Evolutionary conservation across 257 asterid species (phyloP).

Genomic region (Ajuga chamaepitys): DNA sequence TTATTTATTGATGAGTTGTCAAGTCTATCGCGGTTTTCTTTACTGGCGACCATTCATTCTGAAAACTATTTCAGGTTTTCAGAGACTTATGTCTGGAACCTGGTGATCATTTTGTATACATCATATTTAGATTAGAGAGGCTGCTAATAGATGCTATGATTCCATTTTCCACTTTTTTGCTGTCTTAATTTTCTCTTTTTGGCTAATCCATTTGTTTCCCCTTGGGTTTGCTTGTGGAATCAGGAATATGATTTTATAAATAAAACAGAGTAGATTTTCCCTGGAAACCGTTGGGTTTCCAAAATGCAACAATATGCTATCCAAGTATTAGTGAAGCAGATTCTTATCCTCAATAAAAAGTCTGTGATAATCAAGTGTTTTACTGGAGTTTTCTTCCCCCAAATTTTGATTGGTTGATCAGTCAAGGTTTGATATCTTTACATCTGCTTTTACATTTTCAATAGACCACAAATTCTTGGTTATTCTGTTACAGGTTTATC

Average conservation of each 20-base stretch:
- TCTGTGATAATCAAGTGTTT: background rate
- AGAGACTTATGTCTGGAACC: background rate
- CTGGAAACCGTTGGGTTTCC: background rate
- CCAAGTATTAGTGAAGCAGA: background rate
- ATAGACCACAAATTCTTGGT: conserved; percentile 11
- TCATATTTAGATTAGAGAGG: background rate
- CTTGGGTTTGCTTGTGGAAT: background rate
- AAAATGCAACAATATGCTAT: background rate
- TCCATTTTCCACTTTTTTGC: background rate
- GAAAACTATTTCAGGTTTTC: background rate
- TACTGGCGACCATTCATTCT: background rate
- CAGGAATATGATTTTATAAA: too few relatives aligned
- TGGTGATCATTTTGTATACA: background rate
- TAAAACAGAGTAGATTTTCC: too few relatives aligned
- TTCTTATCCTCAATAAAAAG: background rate
- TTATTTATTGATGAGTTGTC: background rate
- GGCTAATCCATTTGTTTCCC: background rate
- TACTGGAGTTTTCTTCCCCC: background rate
- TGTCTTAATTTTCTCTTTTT: background rate
- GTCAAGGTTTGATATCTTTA: background rate
- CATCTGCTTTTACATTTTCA: background rate
- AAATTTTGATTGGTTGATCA: background rate
- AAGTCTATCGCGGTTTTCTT: background rate
- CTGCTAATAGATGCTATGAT: background rate
- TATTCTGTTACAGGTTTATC: conserved; percentile 55